Evolutionary conservation across 2,329 filamentous ascomycete species (phyloP), one percentile per base, ranked within the genome.

Genomic region (Fusarium sp.): DNA sequence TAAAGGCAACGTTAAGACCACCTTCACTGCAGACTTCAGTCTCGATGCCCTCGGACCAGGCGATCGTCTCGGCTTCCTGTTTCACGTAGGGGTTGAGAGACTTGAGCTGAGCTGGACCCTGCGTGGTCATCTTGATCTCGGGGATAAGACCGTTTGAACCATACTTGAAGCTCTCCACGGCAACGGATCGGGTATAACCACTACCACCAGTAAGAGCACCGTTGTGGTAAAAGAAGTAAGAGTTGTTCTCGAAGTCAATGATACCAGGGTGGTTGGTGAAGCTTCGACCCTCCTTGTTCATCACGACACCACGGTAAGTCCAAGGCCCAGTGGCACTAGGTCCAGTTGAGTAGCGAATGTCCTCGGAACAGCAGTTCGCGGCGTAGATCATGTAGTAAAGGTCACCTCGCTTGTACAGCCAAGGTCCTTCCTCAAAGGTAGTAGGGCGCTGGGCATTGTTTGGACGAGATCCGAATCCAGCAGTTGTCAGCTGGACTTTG

Each of bases 351-450:
- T 66, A 66, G 11, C 63, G 63, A 0, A 66, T 66, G 9, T 66
- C 63, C 25, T 66, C 63, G 1, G 61, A 66, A 7, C 63, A 66
- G 4, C 63, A 66, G 64, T 83, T 83, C 7, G 78, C 81, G 3
- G 81, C 81, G 47, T 82, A 83, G 9, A 83, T 71, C 76, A 83
- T 78, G 71, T 83, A 83, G 70, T 83, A 83, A 1, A 80, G 82
- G 8, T 61, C 61, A 4, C 73, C 74, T 2, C 79, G 77, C 72
- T 81, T 81, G 61, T 80, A 80, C 12, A 83, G 65, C 82, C 82
- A 83, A 0, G 82, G 79, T 0, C 81, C 82, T 56, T 83, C 81
- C 52, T 83, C 83, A 59, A 79, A 83, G 1, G 80, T 72, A 12
- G 81, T 83, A 27, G 27, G 33, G 3, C 63, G 63, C 2, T 66